These are phyloP conservation scores for Trichoderma sp. DNA, from an alignment of 2,329 filamentous ascomycete species.

Conservation along the genomic window DNA sequence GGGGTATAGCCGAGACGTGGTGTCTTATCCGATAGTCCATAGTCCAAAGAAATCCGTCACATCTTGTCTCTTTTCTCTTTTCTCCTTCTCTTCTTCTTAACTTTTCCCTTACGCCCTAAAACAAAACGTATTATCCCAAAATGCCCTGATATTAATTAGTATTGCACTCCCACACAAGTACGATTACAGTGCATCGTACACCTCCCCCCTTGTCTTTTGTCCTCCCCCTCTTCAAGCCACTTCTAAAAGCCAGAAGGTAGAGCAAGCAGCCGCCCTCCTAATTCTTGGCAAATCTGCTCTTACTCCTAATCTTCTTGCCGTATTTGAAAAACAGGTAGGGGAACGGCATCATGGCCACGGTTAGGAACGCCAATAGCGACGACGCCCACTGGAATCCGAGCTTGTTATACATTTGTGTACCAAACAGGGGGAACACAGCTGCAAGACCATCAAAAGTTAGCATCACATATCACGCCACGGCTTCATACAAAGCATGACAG, in stretches of 20 bases:
- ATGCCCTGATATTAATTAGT: not conserved
- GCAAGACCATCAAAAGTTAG: constrained; percentile 21
- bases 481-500: not conserved
- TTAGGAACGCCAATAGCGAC: constrained; percentile 58
- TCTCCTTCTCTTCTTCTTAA: not conserved
- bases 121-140: not conserved
- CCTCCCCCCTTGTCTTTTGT: not conserved
- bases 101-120: not conserved
- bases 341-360: constrained; percentile 61
- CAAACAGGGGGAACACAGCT: constrained; percentile 74
- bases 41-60: not conserved
- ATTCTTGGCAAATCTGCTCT: constrained; percentile 51
- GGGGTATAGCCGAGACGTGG: not conserved
- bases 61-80: not conserved
- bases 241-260: not conserved
- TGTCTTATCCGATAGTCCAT: constrained; percentile 9
- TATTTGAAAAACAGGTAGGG: constrained; percentile 62
- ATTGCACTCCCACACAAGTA: constrained; percentile 2
- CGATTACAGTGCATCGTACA: not conserved
- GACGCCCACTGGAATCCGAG: constrained; percentile 71
- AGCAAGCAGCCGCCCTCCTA: constrained; percentile 19
- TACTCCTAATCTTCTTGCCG: constrained; percentile 54
- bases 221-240: not conserved
- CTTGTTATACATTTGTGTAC: constrained; percentile 66
- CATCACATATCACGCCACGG: constrained; percentile 1